These are phyloP conservation scores for Porcisia deanei DNA, from an alignment of 208 protist genomes.

Conservation along the genomic window DNA sequence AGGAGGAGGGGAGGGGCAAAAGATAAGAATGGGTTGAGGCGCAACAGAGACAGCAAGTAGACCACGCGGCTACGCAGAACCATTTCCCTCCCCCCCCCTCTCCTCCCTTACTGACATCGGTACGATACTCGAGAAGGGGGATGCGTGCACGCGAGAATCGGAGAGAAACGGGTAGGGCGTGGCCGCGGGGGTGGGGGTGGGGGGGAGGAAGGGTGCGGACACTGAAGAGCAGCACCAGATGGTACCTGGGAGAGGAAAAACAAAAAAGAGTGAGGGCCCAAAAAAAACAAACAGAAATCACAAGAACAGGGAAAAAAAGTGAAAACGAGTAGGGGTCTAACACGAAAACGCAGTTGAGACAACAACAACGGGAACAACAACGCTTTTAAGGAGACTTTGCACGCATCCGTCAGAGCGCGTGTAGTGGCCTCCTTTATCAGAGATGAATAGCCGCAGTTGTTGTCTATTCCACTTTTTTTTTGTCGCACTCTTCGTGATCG, in stretches of 20 bases:
- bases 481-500: neutral
- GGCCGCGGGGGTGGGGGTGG: too few relatives aligned
- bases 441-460: too few relatives aligned
- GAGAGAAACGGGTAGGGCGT: neutral
- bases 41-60: neutral
- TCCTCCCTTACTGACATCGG: neutral
- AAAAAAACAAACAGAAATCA: too few relatives aligned
- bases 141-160: too few relatives aligned
- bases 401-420: neutral
- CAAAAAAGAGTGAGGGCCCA: neutral
- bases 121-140: neutral
- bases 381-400: neutral
- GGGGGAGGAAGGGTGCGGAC: neutral
- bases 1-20: too few relatives aligned
- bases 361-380: neutral
- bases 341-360: neutral
- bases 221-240: neutral
- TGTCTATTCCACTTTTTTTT: neutral
- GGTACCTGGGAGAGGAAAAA: neutral
- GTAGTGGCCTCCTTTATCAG: neutral
- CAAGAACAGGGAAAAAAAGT: neutral
- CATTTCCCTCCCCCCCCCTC: neutral
- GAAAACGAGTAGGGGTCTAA: neutral
- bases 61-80: slow-evolving; percentile 19
- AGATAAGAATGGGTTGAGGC: neutral